Base-by-base conservation (phyloP, 306 rosid species). In the Leucaena leucocephala region DNA sequence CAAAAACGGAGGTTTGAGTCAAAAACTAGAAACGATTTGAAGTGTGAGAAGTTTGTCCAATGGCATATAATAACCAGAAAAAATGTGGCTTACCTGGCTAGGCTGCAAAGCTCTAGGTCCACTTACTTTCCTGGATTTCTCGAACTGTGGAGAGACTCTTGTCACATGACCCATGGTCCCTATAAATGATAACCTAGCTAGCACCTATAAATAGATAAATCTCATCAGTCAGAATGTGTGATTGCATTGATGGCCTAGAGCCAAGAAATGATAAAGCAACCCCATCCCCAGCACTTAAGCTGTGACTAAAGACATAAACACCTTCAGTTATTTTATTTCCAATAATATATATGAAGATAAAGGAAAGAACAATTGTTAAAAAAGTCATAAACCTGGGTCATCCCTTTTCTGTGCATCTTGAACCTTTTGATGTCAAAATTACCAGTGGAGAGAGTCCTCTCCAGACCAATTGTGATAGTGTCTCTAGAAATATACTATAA, bases 21-120 rank as follows among this genome's bases (percentile, higher is more conserved):
- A 33, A n/a, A 46, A 65, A 70, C 44, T 46, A 66, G 7, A 74
- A 16, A 67, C 36, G 43, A 40, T 22, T 68, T 69, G 40, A 52
- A 5, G 7, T 36, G 36, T 48, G 27, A 46, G 81, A 71, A 65
- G 45, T 36, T 77, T 13, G 43, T 21, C 61, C 76, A 66, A 55
- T 34, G 35, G 45, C 45, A 58, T 19, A 66, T 46, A 78, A 71
- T 43, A 35, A 43, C 68, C 55, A 21, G 55, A 68, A 34, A 44
- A 33, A 79, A 45, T 69, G 74, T n/a, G 40, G 72, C 81, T 86
- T 82, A 90, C 97, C 96, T 93, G 98, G 82, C 98, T 93, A 79
- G 98, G 98, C 83, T 93, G 98, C 88, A 93, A 89, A 64, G 98
- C 94, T 85, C 98, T 82, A 40, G 98, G 98, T 74, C 97, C 98